These are phyloP conservation scores for Phytopythium ostracodes DNA, from an alignment of 352 stramenopile genomes.

Conservation along the genomic window DNA sequence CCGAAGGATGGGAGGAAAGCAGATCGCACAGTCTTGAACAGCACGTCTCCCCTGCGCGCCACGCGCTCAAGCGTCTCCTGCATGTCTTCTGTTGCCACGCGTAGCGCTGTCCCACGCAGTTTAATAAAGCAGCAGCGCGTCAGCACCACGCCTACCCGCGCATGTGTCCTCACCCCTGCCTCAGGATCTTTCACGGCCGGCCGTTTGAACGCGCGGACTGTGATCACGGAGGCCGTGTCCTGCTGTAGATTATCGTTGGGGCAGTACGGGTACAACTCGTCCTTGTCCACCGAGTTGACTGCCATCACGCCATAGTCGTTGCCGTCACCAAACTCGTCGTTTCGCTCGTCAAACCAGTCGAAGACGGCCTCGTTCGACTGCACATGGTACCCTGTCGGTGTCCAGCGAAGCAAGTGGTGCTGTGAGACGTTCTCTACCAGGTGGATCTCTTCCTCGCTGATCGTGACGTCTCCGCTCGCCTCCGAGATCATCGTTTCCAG, in stretches of 20 bases:
- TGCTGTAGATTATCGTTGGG: constrained; percentile 20
- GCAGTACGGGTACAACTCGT: constrained; percentile 27
- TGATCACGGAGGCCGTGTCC: constrained; percentile 26
- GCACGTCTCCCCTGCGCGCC: constrained; percentile 19
- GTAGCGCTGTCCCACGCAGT: constrained; percentile 21
- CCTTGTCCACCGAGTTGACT: constrained; percentile 24
- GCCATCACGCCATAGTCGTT: constrained; percentile 20
- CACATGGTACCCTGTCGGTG: constrained; percentile 19
- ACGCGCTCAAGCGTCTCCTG: constrained; percentile 22
- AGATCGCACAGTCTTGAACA: constrained; percentile 16
- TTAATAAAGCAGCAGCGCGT: constrained; percentile 30
- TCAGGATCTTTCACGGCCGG: constrained; percentile 3
- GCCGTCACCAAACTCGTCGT: constrained; percentile 20
- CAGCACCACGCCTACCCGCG: constrained; percentile 27
- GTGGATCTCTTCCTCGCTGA: constrained; percentile 16
- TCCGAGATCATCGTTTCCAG: constrained; percentile 40
- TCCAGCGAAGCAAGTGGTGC: constrained; percentile 22
- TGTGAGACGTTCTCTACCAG: constrained; percentile 15
- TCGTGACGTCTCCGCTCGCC: constrained; percentile 23
- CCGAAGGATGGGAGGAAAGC: not conserved
- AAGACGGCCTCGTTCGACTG: constrained; percentile 26
- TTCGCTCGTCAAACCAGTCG: constrained; percentile 19
- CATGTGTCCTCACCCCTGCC: constrained; percentile 14
- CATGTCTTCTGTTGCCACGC: constrained; percentile 19
- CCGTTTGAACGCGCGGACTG: constrained; percentile 18